Evolutionary conservation across 1,139 yeast genomes (phyloP), one percentile per base, ranked within the genome.

Genomic region (Yamadazyma sp.): DNA sequence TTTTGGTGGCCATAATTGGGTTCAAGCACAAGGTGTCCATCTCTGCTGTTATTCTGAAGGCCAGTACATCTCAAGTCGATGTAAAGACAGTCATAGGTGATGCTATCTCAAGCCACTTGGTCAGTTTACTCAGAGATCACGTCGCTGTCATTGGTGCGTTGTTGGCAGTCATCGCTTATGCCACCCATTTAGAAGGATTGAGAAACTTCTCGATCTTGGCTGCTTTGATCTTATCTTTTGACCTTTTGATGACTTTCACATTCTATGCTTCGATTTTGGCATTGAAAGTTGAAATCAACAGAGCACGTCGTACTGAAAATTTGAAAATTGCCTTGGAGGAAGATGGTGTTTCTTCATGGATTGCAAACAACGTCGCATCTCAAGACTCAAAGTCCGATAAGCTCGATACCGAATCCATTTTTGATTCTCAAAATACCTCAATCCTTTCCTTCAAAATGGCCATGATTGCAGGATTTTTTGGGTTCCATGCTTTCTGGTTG

Each of bases 1-100:
- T 92, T 62, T 74, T 92, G 54, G 96, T 91, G 16, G 92, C 96
- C 18, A 83, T 91, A 8, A 81, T 92, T 55, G 98, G 98, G 1
- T 92, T 92, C 65, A 91, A 89, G 56, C 88, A 87, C 61, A 89
- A 92, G 56, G 79, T 88, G 20, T 74, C 82, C 22, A 75, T 91
- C 50, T 87, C 97, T 1, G 73, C 82, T 22, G 75, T 79, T 38
- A 83, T 85, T 28, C 62, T 83, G 55, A 61, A 62, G 40, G 69
- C 69, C 40, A 64, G 73, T 36, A 49, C 63, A 11, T 54, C 68
- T 4, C 56, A 61, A 33, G 54, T 56, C 30, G 79, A 75, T 43
- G 78, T 72, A 30, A 63, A 69, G 31, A 60, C 68, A 28, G 68
- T 75, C 32, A 79, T 78, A 39, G 59, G 76, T 14, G 72, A 77